A percentile compares a stretch with the other conserved stretches of the same genome.
These are phyloP conservation scores for Colletotrichum noveboracense DNA, from an alignment of 2,329 filamentous ascomycete genomes.

Conservation along the genomic window DNA sequence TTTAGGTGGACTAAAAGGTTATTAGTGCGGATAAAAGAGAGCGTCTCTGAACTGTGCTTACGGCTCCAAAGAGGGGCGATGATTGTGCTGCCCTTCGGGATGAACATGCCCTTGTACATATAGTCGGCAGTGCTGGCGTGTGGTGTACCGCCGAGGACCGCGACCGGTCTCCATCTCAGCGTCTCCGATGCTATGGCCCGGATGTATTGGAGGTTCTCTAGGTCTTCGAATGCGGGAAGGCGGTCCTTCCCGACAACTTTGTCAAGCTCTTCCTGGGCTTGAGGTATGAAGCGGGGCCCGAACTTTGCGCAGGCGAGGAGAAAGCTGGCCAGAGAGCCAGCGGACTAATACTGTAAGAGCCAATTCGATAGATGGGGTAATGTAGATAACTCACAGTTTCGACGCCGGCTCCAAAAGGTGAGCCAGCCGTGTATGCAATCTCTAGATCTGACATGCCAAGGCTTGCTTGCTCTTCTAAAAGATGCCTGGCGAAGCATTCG, in stretches of 20 bases:
- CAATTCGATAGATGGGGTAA: neutral
- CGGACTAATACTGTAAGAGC: constrained; percentile 38
- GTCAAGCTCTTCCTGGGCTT: constrained; percentile 45
- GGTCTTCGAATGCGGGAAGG: constrained; percentile 41
- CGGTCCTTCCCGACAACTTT: constrained; percentile 39
- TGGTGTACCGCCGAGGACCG: constrained; percentile 46
- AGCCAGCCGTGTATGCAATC: constrained; percentile 47
- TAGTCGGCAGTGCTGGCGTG: constrained; percentile 50
- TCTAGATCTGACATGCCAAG: constrained; percentile 47
- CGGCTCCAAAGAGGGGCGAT: constrained; percentile 48
- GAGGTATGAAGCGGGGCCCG: constrained; percentile 51
- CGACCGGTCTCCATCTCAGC: constrained; percentile 44
- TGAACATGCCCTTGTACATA: constrained; percentile 47
- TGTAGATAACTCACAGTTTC: constrained; percentile 38
- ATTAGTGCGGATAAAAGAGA: neutral
- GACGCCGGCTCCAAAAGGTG: constrained; percentile 49
- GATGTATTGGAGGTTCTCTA: constrained; percentile 36
- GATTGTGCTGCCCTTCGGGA: constrained; percentile 34
- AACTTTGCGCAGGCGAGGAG: constrained; percentile 58
- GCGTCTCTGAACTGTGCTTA: constrained; percentile 27
- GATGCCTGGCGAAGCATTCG: constrained; percentile 47
- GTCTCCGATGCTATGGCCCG: constrained; percentile 43
- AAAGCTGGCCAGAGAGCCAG: constrained; percentile 52
- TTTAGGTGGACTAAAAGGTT: constrained; percentile 40
- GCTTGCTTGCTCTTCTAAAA: constrained; percentile 43